A percentile compares a stretch with the other conserved stretches of the same genome.
Conservation (phyloP, 352 stramenopile species). For the Globisporangium nodosum region DNA sequence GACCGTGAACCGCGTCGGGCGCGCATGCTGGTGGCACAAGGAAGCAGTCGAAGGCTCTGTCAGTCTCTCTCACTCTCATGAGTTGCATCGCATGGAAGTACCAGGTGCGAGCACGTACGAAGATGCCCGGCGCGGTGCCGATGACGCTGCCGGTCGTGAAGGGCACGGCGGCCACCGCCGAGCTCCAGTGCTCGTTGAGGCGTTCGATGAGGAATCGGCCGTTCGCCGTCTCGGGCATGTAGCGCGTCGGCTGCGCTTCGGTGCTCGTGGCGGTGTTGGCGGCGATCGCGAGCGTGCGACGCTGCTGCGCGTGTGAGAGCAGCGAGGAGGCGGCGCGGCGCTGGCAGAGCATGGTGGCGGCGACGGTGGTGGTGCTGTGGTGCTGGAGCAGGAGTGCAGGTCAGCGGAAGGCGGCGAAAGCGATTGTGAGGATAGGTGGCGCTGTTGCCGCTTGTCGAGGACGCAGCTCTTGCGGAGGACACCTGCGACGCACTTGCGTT, state of each 20-base stretch:
- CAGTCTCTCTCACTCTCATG: background rate
- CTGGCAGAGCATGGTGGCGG: conserved; percentile 20
- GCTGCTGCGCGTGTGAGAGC: conserved; percentile 17
- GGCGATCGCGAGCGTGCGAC: conserved; percentile 40
- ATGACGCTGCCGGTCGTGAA: conserved; percentile 64
- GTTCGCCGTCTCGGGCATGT: conserved; percentile 51
- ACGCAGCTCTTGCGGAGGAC: background rate
- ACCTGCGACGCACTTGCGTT: conserved; percentile 4
- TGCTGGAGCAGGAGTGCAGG: background rate
- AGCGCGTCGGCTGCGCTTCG: conserved; percentile 35
- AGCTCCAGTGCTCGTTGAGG: conserved; percentile 70
- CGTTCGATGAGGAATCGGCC: conserved; percentile 72
- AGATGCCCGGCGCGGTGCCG: conserved; percentile 55
- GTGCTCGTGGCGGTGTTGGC: conserved; percentile 11
- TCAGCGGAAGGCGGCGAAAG: conserved; percentile 10
- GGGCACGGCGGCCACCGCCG: conserved; percentile 58
- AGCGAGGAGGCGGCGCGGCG: conserved; percentile 13
- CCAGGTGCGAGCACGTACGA: conserved; percentile 35
- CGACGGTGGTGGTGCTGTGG: background rate
- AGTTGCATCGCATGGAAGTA: background rate
- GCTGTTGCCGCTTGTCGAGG: background rate
- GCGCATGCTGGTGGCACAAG: conserved; percentile 23
- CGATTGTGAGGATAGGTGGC: conserved; percentile 1
- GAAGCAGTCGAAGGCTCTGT: conserved; percentile 8
- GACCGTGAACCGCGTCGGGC: conserved; percentile 80